Evolutionary conservation across 768 basidiomycete genomes (phyloP), one percentile per base, ranked within the genome.

Genomic region (Calocybe indica): DNA sequence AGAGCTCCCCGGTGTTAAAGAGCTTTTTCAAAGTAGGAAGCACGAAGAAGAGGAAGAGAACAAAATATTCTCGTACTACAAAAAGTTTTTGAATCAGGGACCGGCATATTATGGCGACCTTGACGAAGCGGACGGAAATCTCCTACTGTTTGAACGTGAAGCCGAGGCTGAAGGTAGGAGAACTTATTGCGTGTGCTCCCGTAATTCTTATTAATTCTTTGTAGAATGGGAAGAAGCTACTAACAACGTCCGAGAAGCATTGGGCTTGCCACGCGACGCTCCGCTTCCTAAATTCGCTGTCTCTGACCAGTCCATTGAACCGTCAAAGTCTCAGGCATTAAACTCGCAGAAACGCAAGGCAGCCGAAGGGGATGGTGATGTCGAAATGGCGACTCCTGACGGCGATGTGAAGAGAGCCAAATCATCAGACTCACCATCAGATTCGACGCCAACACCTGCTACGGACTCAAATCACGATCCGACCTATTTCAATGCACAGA

Each of bases 1-100:
- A 63, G 95, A 98, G 47, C 72, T 99, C 1, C 95, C 95, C 0
- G 94, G 95, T 35, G 92, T 97, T 8, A 84, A 85, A 49, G 95
- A 98, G 64, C 78, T 99, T n/a, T 98, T 97, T 60, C 74, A 86
- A 61, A 83, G 84, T 62, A 79, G 84, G 39, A 88, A 92, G 66
- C 79, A 82, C 56, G 89, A 93, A 43, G 90, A 89, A 40, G 87
- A 90, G 32, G 94, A 96, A 62, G 92, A 96, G 65, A 90, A 83
- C 52, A 80, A 80, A 52, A 78, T 82, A 0, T 66, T 83, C 13
- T 74, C 77, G 0, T 87, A 77, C 59, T 93, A 91, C 67, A 88
- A 88, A 66, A 91, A 89, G 64, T 97, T 93, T 61, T 79, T 82
- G 68, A 82, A 86, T 55, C 90, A 92, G 59, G 89, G 87, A 0